Percentiles rank a stretch among this genome's conserved stretches.
Conservation (phyloP, 2,329 filamentous ascomycete species). For the Cercospora sp. region DNA sequence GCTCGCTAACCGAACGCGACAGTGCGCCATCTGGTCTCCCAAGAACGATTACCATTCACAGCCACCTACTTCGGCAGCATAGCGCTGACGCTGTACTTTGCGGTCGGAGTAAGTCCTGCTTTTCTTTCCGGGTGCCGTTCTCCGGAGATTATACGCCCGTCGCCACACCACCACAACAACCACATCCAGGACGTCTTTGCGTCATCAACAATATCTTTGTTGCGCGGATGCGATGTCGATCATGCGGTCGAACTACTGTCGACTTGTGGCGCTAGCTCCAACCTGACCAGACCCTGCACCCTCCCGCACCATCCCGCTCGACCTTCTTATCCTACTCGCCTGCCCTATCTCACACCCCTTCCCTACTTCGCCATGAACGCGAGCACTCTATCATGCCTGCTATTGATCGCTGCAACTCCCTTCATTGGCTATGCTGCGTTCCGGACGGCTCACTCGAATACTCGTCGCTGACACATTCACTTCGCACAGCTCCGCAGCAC, state of each 20-base stretch:
- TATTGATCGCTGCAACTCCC: conserved; percentile 10
- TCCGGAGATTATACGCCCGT: conserved; percentile 18
- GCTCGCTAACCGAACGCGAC: conserved; percentile 26
- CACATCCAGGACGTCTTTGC: conserved; percentile 16
- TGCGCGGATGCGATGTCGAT: conserved; percentile 27
- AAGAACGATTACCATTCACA: conserved; percentile 85
- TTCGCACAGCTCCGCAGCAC: conserved; percentile 71
- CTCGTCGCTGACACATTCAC: conserved; percentile 20
- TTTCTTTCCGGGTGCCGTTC: conserved; percentile 4
- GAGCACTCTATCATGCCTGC: neutral
- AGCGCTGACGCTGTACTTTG: conserved; percentile 84
- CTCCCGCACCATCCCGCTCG: conserved; percentile 19
- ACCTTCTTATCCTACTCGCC: conserved; percentile 18
- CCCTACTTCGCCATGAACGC: conserved; percentile 4
- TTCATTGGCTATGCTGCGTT: neutral
- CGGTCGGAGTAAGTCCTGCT: conserved; percentile 73
- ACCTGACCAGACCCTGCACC: conserved; percentile 17
- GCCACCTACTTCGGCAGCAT: conserved; percentile 95
- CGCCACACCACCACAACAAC: conserved; percentile 22
- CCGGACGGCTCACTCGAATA: neutral
- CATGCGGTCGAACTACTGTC: conserved; percentile 27
- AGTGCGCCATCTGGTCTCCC: conserved; percentile 79
- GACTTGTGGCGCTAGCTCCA: conserved; percentile 19
- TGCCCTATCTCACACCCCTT: conserved; percentile 23
- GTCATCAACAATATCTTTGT: conserved; percentile 30